Percentiles rank a stretch among this genome's conserved stretches.
These are phyloP conservation scores for Trichoderma atroviride DNA, from an alignment of 2,329 filamentous ascomycete species.

Conservation along the genomic window DNA sequence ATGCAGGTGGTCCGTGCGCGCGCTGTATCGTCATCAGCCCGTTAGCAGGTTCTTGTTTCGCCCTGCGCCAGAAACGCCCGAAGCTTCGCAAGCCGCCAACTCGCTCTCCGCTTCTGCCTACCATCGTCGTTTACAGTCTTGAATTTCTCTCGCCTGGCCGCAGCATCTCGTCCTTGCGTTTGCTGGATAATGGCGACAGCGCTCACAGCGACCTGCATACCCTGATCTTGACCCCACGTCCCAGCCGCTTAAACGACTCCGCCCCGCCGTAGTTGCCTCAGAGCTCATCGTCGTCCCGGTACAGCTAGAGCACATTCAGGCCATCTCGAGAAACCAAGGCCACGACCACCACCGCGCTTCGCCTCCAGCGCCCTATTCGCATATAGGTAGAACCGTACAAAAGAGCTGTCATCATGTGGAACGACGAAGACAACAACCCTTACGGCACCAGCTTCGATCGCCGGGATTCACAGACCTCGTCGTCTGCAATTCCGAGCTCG, in stretches of 20 bases:
- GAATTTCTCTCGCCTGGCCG: neutral
- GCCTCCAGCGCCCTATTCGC: neutral
- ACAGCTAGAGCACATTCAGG: slow-evolving; percentile 25
- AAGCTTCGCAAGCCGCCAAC: slow-evolving; percentile 21
- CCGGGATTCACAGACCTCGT: slow-evolving; percentile 76
- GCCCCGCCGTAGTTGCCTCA: slow-evolving; percentile 24
- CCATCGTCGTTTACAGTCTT: neutral
- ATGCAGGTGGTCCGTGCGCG: slow-evolving; percentile 29
- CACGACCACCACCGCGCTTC: slow-evolving; percentile 6
- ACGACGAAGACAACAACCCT: slow-evolving; percentile 97
- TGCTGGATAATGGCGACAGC: slow-evolving; percentile 33
- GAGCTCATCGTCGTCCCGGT: slow-evolving; percentile 30
- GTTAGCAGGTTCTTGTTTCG: slow-evolving; percentile 19
- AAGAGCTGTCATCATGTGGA: slow-evolving; percentile 71
- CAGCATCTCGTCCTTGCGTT: neutral
- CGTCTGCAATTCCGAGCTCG: slow-evolving; percentile 65
- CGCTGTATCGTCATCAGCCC: slow-evolving; percentile 29
- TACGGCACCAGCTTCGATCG: slow-evolving; percentile 90
- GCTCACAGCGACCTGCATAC: slow-evolving; percentile 26
- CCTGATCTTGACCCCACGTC: slow-evolving; percentile 27
- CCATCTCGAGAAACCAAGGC: slow-evolving; percentile 24
- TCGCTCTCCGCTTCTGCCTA: slow-evolving; percentile 14
- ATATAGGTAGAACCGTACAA: neutral
- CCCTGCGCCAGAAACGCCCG: slow-evolving; percentile 10
- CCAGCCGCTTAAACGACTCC: slow-evolving; percentile 25